phyloP scores from a whole-genome alignment of 1,284 basidiomycete genomes.

The Phylloporus gajari region DNA sequence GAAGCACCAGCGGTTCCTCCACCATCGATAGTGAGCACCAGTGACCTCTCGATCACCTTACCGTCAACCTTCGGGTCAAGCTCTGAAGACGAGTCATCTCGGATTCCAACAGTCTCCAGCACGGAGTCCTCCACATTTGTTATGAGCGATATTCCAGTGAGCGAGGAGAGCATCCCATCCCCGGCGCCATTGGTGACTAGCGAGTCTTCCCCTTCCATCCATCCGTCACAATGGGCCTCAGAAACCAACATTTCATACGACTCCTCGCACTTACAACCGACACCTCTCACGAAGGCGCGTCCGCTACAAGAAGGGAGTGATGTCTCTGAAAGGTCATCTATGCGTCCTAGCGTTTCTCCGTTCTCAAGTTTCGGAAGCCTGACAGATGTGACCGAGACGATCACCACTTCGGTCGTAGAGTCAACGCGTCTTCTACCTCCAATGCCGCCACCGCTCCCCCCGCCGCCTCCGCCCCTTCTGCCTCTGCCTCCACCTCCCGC shows the following conservation, averaged over 20 bases:
- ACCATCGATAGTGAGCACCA: constrained; percentile 32
- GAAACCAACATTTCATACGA: constrained; percentile 75
- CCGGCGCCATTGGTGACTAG: constrained; percentile 38
- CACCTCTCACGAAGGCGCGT: constrained; percentile 69
- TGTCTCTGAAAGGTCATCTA: constrained; percentile 66
- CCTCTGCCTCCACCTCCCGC: neutral
- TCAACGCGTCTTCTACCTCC: constrained; percentile 21
- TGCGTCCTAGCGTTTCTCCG: constrained; percentile 60
- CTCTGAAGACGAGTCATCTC: constrained; percentile 36
- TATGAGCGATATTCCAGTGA: constrained; percentile 40
- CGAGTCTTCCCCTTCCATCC: constrained; percentile 50
- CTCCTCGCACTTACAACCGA: constrained; percentile 72
- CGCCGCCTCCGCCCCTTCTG: constrained; percentile 1
- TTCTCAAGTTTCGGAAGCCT: constrained; percentile 47
- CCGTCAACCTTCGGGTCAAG: constrained; percentile 37
- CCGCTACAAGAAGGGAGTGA: constrained; percentile 56
- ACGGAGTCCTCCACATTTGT: constrained; percentile 47
- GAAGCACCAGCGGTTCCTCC: constrained; percentile 23
- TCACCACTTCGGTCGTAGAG: constrained; percentile 39
- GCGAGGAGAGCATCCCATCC: constrained; percentile 38
- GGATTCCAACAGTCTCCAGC: constrained; percentile 31
- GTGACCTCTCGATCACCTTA: constrained; percentile 37
- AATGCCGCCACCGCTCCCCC: constrained; percentile 14
- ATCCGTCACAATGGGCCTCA: constrained; percentile 62
- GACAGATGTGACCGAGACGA: constrained; percentile 51